phyloP scores from a whole-genome alignment of 768 basidiomycete species.

The Trametes elegans region DNA sequence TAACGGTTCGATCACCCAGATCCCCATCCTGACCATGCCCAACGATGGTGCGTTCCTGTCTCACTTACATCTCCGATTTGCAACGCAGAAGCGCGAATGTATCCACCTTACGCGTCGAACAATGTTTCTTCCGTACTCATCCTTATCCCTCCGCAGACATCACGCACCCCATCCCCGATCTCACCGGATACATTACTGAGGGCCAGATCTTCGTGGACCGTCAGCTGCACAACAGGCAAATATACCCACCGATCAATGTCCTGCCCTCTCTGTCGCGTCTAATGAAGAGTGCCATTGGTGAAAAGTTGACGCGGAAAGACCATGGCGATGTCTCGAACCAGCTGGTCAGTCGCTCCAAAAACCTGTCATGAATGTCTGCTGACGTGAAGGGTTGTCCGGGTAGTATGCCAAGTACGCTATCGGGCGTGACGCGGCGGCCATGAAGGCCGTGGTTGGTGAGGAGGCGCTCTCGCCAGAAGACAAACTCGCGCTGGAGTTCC shows the following conservation, averaged over 20 bases:
- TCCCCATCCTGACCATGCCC: conserved; percentile 99
- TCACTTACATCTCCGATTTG: not conserved
- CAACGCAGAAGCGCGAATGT: not conserved
- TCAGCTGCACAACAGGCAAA: conserved; percentile 93
- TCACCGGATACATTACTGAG: conserved; percentile 99
- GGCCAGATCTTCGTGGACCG: conserved; percentile 99
- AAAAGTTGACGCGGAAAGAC: conserved; percentile 95
- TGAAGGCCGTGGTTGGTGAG: conserved; percentile 99
- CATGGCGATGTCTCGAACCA: conserved; percentile 99
- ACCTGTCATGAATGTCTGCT: not conserved
- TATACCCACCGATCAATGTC: conserved; percentile 99
- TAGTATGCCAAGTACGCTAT: conserved; percentile 99
- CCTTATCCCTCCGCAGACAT: conserved; percentile 62
- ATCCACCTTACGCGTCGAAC: not conserved
- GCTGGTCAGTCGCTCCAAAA: conserved; percentile 55
- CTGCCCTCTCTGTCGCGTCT: conserved; percentile 96
- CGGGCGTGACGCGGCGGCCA: conserved; percentile 92
- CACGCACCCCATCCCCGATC: conserved; percentile 99
- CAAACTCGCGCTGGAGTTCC: conserved; percentile 94
- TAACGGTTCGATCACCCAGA: conserved; percentile 99
- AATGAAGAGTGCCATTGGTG: conserved; percentile 99
- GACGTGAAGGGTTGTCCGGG: not conserved
- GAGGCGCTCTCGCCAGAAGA: conserved; percentile 95
- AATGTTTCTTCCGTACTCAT: conserved; percentile 1
- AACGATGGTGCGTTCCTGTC: conserved; percentile 77